These are phyloP conservation scores for Daedaleopsis sinensis DNA, from an alignment of 768 basidiomycete genomes.

Conservation along the genomic window DNA sequence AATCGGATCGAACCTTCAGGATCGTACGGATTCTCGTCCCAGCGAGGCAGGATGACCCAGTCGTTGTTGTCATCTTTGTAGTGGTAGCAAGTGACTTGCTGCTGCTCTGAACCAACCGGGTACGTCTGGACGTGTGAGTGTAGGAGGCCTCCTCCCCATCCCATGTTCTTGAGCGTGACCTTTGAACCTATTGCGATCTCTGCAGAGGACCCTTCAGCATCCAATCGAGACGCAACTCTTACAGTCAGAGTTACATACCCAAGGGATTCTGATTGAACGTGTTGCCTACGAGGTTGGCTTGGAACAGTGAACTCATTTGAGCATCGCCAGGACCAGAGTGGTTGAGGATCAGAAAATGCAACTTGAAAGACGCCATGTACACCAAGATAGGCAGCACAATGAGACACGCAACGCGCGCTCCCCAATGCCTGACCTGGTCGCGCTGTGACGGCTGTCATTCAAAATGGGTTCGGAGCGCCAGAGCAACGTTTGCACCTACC, in stretches of 20 bases:
- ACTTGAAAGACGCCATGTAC: slow-evolving; percentile 93
- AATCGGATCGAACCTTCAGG: slow-evolving; percentile 69
- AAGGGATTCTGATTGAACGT: slow-evolving; percentile 92
- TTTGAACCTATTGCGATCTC: slow-evolving; percentile 91
- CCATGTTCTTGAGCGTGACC: slow-evolving; percentile 94
- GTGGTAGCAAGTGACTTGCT: slow-evolving; percentile 99
- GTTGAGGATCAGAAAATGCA: slow-evolving; percentile 93
- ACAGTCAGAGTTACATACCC: slow-evolving; percentile 47
- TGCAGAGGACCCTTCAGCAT: slow-evolving; percentile 28
- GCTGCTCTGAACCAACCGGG: slow-evolving; percentile 89
- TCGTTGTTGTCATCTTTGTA: slow-evolving; percentile 99
- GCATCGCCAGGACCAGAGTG: slow-evolving; percentile 96
- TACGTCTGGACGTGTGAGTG: slow-evolving; percentile 98
- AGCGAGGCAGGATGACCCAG: slow-evolving; percentile 78
- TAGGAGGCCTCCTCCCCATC: slow-evolving; percentile 94
- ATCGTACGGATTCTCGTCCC: slow-evolving; percentile 74
- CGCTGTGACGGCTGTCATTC: slow-evolving; percentile 48
- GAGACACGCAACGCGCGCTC: slow-evolving; percentile 79
- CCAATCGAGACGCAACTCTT: neutral
- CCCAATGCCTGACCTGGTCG: slow-evolving; percentile 91
- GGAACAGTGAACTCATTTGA: slow-evolving; percentile 98
- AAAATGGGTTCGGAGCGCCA: neutral
- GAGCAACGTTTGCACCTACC: slow-evolving; percentile 49
- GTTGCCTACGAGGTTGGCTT: slow-evolving; percentile 93
- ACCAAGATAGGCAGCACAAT: slow-evolving; percentile 90